These are phyloP conservation scores for Coemansia sp. DNA, from an alignment of 192 early-diverging fungal species.

Conservation along the genomic window DNA sequence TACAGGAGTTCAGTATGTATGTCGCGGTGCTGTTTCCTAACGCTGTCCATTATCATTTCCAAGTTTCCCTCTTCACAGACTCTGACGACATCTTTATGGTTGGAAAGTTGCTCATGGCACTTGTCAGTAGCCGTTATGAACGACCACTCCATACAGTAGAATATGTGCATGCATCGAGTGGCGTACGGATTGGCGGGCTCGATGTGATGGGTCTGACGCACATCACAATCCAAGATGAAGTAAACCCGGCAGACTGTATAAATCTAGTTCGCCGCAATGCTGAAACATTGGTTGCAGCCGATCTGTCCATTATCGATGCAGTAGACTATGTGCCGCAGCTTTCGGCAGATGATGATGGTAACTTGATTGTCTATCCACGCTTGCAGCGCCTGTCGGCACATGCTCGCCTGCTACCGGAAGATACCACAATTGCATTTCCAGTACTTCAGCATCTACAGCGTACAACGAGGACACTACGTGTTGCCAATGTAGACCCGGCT, in stretches of 20 bases:
- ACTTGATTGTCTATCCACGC: conserved; percentile 20
- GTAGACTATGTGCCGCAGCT: conserved; percentile 27
- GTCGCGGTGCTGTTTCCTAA: conserved; percentile 29
- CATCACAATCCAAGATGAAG: conserved; percentile 31
- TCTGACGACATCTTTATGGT: conserved; percentile 52
- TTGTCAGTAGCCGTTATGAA: conserved; percentile 5
- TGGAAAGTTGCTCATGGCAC: conserved; percentile 19
- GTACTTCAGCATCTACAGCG: conserved; percentile 24
- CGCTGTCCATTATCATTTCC: conserved; percentile 28
- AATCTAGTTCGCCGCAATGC: conserved; percentile 40
- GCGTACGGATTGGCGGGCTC: conserved; percentile 39
- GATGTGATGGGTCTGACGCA: conserved; percentile 35
- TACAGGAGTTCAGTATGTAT: conserved; percentile 22
- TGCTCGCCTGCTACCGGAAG: conserved; percentile 31
- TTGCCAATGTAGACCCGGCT: conserved; percentile 13
- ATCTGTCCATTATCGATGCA: conserved; percentile 35
- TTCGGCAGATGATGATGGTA: conserved; percentile 23
- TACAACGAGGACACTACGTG: conserved; percentile 22
- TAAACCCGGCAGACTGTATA: conserved; percentile 32
- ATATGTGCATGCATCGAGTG: conserved; percentile 42
- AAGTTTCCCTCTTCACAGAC: conserved; percentile 38
- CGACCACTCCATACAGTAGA: conserved; percentile 17
- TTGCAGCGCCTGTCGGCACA: conserved; percentile 30
- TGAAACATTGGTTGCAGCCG: conserved; percentile 30
- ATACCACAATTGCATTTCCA: conserved; percentile 22